Evolutionary conservation across 805 yeast species (phyloP).

Genomic region (Candida xiaguanensis): DNA sequence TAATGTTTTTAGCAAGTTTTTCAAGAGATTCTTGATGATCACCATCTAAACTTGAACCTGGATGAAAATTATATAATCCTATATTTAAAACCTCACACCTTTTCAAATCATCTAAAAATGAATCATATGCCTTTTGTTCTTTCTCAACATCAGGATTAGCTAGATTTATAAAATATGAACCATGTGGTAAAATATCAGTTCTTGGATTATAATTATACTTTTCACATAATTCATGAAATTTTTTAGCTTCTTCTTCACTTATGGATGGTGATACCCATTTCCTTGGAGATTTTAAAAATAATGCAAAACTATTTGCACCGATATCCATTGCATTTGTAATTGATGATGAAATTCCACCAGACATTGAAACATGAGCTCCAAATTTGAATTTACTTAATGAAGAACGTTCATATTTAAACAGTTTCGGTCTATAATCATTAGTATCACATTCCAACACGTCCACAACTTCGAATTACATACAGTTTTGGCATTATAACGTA

Average conservation of each 20-base stretch:
- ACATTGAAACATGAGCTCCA: conserved; percentile 87
- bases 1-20: conserved; percentile 74
- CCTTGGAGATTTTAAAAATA: conserved; percentile 86
- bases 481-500: neutral
- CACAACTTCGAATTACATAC: too few species aligned
- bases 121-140: conserved; percentile 67
- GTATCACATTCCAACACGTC: neutral
- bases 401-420: conserved; percentile 18
- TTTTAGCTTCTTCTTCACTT: conserved; percentile 59
- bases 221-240: conserved; percentile 63
- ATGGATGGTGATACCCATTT: conserved; percentile 86
- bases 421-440: conserved; percentile 3
- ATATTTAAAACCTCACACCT: conserved; percentile 84
- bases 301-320: conserved; percentile 80
- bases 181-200: conserved; percentile 88
- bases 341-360: conserved; percentile 78
- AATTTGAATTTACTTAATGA: conserved; percentile 39
- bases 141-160: conserved; percentile 88
- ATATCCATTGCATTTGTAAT: conserved; percentile 48
- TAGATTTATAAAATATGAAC: conserved; percentile 87
- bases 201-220: conserved; percentile 64
- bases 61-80: conserved; percentile 88
- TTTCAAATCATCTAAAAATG: conserved; percentile 79
- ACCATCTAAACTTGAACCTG: conserved; percentile 78
- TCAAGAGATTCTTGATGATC: conserved; percentile 62